Base-by-base conservation (phyloP, 1,284 basidiomycete species). In the Rhodotorula sp. region DNA sequence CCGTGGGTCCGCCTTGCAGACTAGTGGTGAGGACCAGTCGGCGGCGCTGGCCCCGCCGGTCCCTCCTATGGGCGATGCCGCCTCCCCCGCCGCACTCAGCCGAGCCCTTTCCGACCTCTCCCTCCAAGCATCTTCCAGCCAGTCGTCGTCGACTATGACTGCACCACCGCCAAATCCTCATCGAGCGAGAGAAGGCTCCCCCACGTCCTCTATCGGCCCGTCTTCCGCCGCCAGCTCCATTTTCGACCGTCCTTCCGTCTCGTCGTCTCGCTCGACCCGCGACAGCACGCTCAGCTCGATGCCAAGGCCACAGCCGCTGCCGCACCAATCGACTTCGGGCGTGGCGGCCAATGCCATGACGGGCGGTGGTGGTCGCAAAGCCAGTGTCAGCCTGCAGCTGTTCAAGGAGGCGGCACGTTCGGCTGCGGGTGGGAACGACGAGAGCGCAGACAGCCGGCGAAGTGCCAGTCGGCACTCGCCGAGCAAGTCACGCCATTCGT, bases 361-460 rank as follows among this genome's bases (percentile, higher is more conserved):
- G 19, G 34, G 62, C 12, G 49, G 70, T 13, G 69, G 73, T 19
- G 75, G 75, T 41, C 64, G 77, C 54, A 78, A 78, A 61, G 77
- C 77, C 4, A 72, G 70, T 52, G 77, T 77, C 53, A 72, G 72
- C 48, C 60, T 78, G 41, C 73, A 78, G 67, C 73, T 78, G 16
- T 78, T 78, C 72, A 78, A 78, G 52, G 72, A 76, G 59, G 74
- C 77, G 60, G 64, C 70, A 60, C 34, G 61, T 41, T 60, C 53
- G 13, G 45, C 19, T 23, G 54, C 34, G 34, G 57, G 21, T 42
- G 60, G 59, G 21, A 64, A 42, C 23, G 62, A 49, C 53, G 56
- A 63, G 14, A 57, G 14, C 14, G 45, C 13, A 10, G 60, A 52
- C 4, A 14, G 49, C 52, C 27, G 52, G 44, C 48, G 48, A 1